Percentiles rank a stretch among this genome's conserved stretches.
These are phyloP conservation scores for Mortierella sp. DNA, from an alignment of 371 early-diverging fungal genomes.

Conservation along the genomic window DNA sequence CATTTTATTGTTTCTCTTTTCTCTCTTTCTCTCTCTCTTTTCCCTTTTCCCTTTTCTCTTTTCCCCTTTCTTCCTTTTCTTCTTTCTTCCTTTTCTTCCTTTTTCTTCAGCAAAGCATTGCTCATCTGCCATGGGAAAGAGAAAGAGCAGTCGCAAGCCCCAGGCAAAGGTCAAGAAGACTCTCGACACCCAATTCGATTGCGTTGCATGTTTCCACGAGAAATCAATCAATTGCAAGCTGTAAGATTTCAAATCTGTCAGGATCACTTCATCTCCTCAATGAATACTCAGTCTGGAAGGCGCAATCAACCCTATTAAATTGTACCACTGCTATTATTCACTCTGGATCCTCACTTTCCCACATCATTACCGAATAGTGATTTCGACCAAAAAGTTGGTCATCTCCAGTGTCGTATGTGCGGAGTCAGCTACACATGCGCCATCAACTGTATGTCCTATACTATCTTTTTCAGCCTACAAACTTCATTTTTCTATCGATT, in stretches of 20 bases:
- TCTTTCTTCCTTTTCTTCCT: background rate
- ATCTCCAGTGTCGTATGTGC: conserved; percentile 82
- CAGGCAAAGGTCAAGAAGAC: conserved; percentile 75
- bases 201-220: conserved; percentile 94
- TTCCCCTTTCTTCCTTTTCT: background rate
- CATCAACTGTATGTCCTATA: conserved; percentile 72
- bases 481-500: background rate
- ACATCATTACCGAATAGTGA: conserved; percentile 61
- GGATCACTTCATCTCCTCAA: conserved; percentile 5
- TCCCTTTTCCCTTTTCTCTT: conserved; percentile 2
- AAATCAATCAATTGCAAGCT: conserved; percentile 82
- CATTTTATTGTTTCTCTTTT: no score
- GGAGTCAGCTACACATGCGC: conserved; percentile 75
- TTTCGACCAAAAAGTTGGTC: conserved; percentile 66
- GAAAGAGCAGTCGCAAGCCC: conserved; percentile 84
- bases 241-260: conserved; percentile 58
- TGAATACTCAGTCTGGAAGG: background rate
- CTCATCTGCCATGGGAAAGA: conserved; percentile 81
- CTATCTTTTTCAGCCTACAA: background rate
- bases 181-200: conserved; percentile 87
- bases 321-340: background rate
- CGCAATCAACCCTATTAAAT: background rate
- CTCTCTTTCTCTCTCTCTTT: background rate
- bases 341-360: background rate
- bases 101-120: background rate